These are phyloP conservation scores for Prunella vulgaris DNA, from an alignment of 257 asterid genomes.

Conservation along the genomic window DNA sequence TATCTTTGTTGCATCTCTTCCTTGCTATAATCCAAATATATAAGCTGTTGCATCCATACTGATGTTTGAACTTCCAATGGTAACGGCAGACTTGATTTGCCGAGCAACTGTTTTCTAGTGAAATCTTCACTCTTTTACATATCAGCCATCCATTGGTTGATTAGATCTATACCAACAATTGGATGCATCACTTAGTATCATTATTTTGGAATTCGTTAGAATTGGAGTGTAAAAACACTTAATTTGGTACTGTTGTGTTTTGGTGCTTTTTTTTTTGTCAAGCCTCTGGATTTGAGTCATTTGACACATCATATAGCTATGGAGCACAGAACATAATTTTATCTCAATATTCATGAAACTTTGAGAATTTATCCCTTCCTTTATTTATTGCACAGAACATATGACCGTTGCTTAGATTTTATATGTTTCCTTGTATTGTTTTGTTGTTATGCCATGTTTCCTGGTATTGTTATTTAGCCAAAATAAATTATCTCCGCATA, in stretches of 20 bases:
- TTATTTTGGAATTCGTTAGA: not conserved
- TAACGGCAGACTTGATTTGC: no score
- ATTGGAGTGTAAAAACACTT: not conserved
- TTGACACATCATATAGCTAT: not conserved
- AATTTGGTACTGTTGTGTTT: constrained; percentile 5
- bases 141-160: not conserved
- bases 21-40: not conserved
- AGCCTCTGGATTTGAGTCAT: not conserved
- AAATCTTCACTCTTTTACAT: not conserved
- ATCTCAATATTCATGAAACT: not conserved
- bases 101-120: not conserved
- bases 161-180: not conserved
- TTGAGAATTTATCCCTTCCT: not conserved
- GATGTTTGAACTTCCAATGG: not conserved
- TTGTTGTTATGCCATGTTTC: not conserved
- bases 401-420: not conserved
- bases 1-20: constrained; percentile 12
- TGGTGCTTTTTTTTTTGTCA: not conserved
- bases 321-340: not conserved
- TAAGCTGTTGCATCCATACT: constrained; percentile 5
- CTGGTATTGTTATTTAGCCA: not conserved
- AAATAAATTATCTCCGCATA: not conserved
- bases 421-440: not conserved
- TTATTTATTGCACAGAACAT: not conserved
- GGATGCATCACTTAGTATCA: not conserved